A percentile compares a stretch with the other conserved stretches of the same genome.
These are phyloP conservation scores for Ogataea chonburiensis DNA, from an alignment of 805 yeast genomes.

Conservation along the genomic window DNA sequence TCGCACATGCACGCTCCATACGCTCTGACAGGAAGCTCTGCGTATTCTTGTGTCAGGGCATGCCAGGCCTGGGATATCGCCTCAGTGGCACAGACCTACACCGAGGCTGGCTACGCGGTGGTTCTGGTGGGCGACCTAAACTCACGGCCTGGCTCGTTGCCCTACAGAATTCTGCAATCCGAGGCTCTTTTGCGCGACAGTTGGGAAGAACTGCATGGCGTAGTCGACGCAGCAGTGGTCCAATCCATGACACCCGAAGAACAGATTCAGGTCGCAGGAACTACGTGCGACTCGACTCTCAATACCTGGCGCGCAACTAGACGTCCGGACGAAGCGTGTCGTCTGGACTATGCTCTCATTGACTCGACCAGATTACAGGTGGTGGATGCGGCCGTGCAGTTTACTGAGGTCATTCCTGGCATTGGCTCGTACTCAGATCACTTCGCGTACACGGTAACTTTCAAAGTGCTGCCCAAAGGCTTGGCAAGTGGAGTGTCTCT, in stretches of 20 bases:
- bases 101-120: conserved; percentile 76
- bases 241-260: conserved; percentile 49
- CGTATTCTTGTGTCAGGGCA: conserved; percentile 85
- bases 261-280: conserved; percentile 74
- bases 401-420: conserved; percentile 64
- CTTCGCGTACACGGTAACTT: conserved; percentile 67
- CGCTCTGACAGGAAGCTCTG: conserved; percentile 76
- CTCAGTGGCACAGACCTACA: conserved; percentile 56
- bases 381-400: conserved; percentile 63
- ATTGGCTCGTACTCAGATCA: conserved; percentile 89
- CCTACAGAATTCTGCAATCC: conserved; percentile 66
- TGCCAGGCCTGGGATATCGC: conserved; percentile 97
- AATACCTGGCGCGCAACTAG: conserved; percentile 80
- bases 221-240: conserved; percentile 40
- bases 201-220: conserved; percentile 71
- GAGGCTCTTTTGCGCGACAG: conserved; percentile 74
- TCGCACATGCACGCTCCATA: conserved; percentile 99
- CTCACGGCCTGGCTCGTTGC: conserved; percentile 82
- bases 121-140: conserved; percentile 92
- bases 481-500: neutral
- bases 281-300: conserved; percentile 83
- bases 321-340: conserved; percentile 66
- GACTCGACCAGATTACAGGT: conserved; percentile 56
- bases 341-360: conserved; percentile 86
- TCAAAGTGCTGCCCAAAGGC: conserved; percentile 31